Base-by-base conservation (phyloP, 164 flowering plant species). In the Aristolochia californica region DNA sequence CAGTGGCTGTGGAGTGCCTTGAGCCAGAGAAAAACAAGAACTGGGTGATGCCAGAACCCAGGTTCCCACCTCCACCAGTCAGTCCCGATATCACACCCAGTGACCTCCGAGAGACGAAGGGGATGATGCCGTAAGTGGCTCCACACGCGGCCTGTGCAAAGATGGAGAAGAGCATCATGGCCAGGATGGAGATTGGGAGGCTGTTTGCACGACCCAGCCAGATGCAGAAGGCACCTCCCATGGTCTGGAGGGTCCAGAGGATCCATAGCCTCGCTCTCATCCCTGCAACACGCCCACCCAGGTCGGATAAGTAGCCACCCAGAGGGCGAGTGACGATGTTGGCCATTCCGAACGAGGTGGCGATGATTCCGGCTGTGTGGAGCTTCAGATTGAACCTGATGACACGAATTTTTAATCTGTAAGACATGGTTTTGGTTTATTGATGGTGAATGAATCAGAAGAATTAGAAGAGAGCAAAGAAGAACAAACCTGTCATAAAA, bases 71-170 rank as follows among this genome's bases (percentile, higher is more conserved):
- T 0, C 90, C 90, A 0, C 96, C 93, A 0, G 86, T 74, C 28
- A 88, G 26, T 2, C 96, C 93, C 0, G 93, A 85, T 16, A 88
- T 81, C 8, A 88, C 40, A 0, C 90, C 96, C 38, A 88, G 50
- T 0, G 95, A 84, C 43, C 95, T 69, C 14, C 87, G 66, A 3
- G 96, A 85, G 43, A 87, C 65, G 71, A 84, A 87, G 1, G 88
- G 91, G 45, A 80, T 76, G 55, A 87, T 72, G 34, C 91, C 95
- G 30, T 74, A 87, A 13, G 85, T 78, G 87, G 86, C 88, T 0
- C 95, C 91, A 24, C 85, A 83, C 0, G 95, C 95, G 0, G 88
- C 85, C 44, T 87, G 90, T 0, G 86, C 80, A 10, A 83, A 84
- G 7, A 80, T 9, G 9, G 95, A 84, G 80, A 87, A 83, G n/a